These are phyloP conservation scores for Acacia concinna DNA, from an alignment of 331 rosid genomes.

Conservation along the genomic window DNA sequence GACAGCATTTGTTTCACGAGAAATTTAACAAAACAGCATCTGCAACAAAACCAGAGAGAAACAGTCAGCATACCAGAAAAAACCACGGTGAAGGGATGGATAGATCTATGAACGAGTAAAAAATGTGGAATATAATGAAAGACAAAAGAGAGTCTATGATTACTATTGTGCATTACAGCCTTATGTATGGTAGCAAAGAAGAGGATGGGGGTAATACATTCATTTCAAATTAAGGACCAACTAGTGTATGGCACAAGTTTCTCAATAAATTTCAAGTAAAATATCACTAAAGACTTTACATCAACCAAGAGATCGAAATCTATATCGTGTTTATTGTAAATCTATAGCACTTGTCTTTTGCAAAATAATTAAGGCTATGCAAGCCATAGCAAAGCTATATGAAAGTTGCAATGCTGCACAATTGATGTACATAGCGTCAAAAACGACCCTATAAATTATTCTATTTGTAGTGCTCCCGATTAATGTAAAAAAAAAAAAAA, in stretches of 20 bases:
- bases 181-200: too few relatives aligned
- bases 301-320: not conserved
- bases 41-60: slow-evolving; percentile 48
- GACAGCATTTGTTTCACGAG: slow-evolving; percentile 61
- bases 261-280: not conserved
- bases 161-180: too few relatives aligned
- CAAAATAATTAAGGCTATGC: not conserved
- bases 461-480: too few relatives aligned
- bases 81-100: too few relatives aligned
- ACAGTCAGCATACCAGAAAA: slow-evolving; percentile 28
- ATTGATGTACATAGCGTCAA: not conserved
- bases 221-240: not conserved
- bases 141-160: too few relatives aligned
- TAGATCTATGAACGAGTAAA: too few relatives aligned
- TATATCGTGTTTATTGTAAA: not conserved
- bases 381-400: not conserved
- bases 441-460: too few relatives aligned
- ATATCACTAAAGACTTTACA: slow-evolving; percentile 1
- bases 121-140: too few relatives aligned
- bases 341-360: too few relatives aligned
- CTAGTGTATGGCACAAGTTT: not conserved
- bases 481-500: too few relatives aligned
- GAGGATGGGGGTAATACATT: too few relatives aligned
- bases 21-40: slow-evolving; percentile 84
- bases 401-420: not conserved